These are phyloP conservation scores for Paraglomus brasilianum DNA, from an alignment of 192 early-diverging fungal species.

Conservation along the genomic window DNA sequence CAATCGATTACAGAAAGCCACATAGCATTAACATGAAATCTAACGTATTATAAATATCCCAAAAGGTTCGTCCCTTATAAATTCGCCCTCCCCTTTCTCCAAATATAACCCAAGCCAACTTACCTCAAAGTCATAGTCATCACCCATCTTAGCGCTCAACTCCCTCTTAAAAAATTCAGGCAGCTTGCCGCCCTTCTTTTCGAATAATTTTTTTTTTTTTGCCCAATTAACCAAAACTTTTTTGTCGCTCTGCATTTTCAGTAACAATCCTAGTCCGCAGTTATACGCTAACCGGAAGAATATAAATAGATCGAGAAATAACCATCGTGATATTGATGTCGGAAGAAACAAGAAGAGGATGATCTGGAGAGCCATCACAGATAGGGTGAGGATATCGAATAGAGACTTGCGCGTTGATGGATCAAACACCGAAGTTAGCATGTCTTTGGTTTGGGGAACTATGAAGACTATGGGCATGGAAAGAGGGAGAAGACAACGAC, in stretches of 20 bases:
- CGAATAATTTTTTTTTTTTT: constrained; percentile 67
- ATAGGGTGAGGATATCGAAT: constrained; percentile 72
- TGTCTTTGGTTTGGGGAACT: constrained; percentile 75
- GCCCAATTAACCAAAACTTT: constrained; percentile 70
- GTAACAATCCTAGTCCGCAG: constrained; percentile 77
- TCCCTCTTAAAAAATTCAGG: constrained; percentile 64
- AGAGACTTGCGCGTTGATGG: constrained; percentile 63
- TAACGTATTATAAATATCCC: background rate
- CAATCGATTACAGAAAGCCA: too few species aligned
- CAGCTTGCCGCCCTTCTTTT: constrained; percentile 52
- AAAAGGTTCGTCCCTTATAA: background rate
- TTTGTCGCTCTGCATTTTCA: constrained; percentile 78
- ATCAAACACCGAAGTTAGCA: constrained; percentile 75
- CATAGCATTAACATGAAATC: constrained; percentile 11
- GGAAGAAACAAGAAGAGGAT: constrained; percentile 67
- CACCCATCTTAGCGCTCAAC: constrained; percentile 76
- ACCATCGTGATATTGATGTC: constrained; percentile 46
- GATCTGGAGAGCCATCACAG: constrained; percentile 63
- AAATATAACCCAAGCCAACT: constrained; percentile 24
- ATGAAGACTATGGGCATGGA: constrained; percentile 50
- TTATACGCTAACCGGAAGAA: constrained; percentile 91
- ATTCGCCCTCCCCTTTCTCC: background rate
- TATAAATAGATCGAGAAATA: constrained; percentile 74
- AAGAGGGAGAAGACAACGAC: too few species aligned
- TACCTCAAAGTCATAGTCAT: constrained; percentile 79